Conservation (phyloP, 140 eudicot species). For the Oenanthe javanica region DNA sequence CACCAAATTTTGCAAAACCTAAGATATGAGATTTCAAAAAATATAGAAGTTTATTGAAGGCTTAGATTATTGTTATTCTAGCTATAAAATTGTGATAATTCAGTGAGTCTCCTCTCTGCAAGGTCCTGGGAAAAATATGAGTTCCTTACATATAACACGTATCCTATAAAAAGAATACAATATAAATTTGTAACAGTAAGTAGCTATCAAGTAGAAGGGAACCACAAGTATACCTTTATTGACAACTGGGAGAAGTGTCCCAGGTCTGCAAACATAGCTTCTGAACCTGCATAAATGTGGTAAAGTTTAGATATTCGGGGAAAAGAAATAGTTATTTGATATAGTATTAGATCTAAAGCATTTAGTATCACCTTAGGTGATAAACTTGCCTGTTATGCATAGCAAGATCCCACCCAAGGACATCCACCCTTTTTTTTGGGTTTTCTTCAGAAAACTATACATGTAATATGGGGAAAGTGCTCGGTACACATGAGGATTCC, state of each 20-base stretch:
- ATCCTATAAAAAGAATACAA: neutral
- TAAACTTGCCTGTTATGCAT: constrained; percentile 80
- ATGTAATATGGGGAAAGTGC: constrained; percentile 84
- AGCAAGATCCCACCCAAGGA: constrained; percentile 89
- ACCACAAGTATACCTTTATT: constrained; percentile 44
- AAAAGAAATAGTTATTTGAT: neutral
- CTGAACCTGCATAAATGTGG: constrained; percentile 58
- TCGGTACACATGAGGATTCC: constrained; percentile 91
- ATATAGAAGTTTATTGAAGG: neutral
- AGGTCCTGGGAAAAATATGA: neutral
- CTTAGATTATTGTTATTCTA: neutral
- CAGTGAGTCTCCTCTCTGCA: neutral
- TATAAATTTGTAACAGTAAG: neutral
- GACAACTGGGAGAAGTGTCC: constrained; percentile 96
- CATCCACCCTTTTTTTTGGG: constrained; percentile 86
- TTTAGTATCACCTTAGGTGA: neutral
- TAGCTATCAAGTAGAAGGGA: neutral
- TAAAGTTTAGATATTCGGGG: neutral
- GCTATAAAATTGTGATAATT: neutral
- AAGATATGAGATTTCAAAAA: neutral
- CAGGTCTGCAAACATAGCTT: constrained; percentile 98
- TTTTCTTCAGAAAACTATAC: constrained; percentile 78
- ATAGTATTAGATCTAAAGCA: neutral
- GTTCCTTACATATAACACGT: neutral
- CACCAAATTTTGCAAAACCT: neutral